Conservation (phyloP, 2,329 filamentous ascomycete species). For the Aspergillus bombycis region DNA sequence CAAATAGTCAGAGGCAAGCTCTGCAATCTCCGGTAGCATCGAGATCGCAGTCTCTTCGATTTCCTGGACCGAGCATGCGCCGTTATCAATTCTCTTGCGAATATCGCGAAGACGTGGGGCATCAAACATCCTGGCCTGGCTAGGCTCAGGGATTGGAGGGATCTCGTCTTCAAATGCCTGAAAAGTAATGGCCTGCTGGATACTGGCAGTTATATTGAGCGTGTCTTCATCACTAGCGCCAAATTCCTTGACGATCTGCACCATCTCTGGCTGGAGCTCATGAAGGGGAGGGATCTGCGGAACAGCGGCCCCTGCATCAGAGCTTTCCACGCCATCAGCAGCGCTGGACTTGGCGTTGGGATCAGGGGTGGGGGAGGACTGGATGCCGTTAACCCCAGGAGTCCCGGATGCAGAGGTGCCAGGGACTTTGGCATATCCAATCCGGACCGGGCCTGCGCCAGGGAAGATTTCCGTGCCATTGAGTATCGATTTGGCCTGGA, state of each 20-base stretch:
- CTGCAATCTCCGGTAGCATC: conserved; percentile 96
- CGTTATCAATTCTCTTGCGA: conserved; percentile 95
- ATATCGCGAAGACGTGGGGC: conserved; percentile 94
- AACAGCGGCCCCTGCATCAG: conserved; percentile 38
- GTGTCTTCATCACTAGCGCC: conserved; percentile 81
- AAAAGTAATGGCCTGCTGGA: conserved; percentile 77
- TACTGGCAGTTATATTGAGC: conserved; percentile 69
- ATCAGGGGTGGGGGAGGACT: conserved; percentile 88
- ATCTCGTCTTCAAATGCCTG: conserved; percentile 78
- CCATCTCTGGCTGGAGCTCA: conserved; percentile 81
- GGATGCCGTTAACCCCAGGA: conserved; percentile 83
- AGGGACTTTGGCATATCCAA: conserved; percentile 96
- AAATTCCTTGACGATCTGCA: conserved; percentile 84
- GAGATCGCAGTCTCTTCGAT: conserved; percentile 90
- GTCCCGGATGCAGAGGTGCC: conserved; percentile 79
- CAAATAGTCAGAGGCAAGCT: conserved; percentile 92
- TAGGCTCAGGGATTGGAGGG: conserved; percentile 83
- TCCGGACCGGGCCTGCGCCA: conserved; percentile 88
- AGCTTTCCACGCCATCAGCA: conserved; percentile 34
- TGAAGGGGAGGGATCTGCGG: conserved; percentile 69
- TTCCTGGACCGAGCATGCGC: conserved; percentile 79
- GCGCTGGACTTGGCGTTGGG: conserved; percentile 60
- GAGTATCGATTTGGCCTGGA: conserved; percentile 82
- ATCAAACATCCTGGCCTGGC: conserved; percentile 86
- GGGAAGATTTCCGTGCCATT: conserved; percentile 99